phyloP scores from a whole-genome alignment of 2,329 filamentous ascomycete genomes.

The Neurospora sp. region DNA sequence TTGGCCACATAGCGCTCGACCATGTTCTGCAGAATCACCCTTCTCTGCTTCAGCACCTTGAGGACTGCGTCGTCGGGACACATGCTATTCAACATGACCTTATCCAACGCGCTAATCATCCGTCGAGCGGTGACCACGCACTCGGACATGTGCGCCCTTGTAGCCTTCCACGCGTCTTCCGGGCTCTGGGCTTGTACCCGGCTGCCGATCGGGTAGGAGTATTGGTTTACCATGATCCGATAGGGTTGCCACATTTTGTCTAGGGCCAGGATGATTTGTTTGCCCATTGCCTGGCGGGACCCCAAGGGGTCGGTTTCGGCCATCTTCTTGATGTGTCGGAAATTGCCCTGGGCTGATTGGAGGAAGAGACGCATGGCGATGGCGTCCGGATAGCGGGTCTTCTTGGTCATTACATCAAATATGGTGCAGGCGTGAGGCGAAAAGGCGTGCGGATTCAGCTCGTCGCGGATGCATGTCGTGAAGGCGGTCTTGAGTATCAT shows the following conservation, averaged over 20 bases:
- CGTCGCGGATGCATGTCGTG: constrained; percentile 63
- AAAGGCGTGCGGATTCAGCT: constrained; percentile 62
- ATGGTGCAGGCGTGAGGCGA: constrained; percentile 49
- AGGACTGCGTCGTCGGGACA: constrained; percentile 24
- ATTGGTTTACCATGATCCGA: constrained; percentile 21
- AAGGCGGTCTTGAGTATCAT: constrained; percentile 64
- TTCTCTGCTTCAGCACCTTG: constrained; percentile 22
- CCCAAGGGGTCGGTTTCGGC: constrained; percentile 10
- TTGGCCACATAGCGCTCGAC: constrained; percentile 19
- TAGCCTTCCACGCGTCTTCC: constrained; percentile 15
- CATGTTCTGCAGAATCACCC: constrained; percentile 21
- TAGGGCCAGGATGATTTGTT: constrained; percentile 41
- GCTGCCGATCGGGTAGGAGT: constrained; percentile 22
- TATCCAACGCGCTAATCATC: constrained; percentile 36
- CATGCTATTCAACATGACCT: constrained; percentile 31
- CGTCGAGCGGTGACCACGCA: constrained; percentile 33
- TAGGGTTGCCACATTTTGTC: constrained; percentile 41
- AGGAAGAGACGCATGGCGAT: constrained; percentile 45
- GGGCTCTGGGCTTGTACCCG: constrained; percentile 17
- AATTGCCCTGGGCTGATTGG: constrained; percentile 39
- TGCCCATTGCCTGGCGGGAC: constrained; percentile 35
- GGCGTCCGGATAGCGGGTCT: constrained; percentile 37
- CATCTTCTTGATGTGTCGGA: constrained; percentile 26
- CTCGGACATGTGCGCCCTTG: constrained; percentile 27
- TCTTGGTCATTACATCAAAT: constrained; percentile 50